Evolutionary conservation across 2,329 filamentous ascomycete species (phyloP).

Genomic region (Diaporthe longicolla): DNA sequence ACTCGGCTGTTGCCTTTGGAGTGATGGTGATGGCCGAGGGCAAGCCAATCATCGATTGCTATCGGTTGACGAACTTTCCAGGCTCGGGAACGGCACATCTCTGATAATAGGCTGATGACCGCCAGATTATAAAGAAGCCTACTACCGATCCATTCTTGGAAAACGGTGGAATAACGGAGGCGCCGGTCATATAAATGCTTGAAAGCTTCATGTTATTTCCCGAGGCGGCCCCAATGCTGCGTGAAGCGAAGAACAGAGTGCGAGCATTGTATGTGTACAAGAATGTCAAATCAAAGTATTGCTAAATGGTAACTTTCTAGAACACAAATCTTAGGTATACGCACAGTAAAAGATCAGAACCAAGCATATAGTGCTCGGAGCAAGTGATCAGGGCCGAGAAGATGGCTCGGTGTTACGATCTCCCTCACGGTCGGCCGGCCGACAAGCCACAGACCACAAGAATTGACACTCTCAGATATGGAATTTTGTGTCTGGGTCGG

Average conservation of each 20-base stretch:
- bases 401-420: not conserved
- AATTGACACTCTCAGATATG: not conserved
- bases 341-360: not conserved
- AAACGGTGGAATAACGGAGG: not conserved
- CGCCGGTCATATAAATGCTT: not conserved
- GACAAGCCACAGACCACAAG: not conserved
- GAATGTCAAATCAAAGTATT: not conserved
- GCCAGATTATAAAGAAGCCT: not conserved
- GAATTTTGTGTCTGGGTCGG: not conserved
- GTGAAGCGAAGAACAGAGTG: not conserved
- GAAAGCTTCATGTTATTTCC: not conserved
- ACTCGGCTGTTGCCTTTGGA: constrained; percentile 44
- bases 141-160: not conserved
- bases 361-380: not conserved
- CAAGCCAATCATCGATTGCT: constrained; percentile 45
- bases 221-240: not conserved
- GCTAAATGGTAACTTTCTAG: not conserved
- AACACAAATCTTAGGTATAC: not conserved
- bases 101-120: not conserved
- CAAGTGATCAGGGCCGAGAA: not conserved
- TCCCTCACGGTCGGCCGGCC: not conserved
- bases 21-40: constrained; percentile 46
- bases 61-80: constrained; percentile 46
- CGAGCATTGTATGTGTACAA: not conserved
- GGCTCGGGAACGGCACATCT: constrained; percentile 17